A percentile compares a stretch with the other conserved stretches of the same genome.
Evolutionary conservation across 108 stramenopile species (phyloP).

Genomic region (Mediolabrus comicus): DNA sequence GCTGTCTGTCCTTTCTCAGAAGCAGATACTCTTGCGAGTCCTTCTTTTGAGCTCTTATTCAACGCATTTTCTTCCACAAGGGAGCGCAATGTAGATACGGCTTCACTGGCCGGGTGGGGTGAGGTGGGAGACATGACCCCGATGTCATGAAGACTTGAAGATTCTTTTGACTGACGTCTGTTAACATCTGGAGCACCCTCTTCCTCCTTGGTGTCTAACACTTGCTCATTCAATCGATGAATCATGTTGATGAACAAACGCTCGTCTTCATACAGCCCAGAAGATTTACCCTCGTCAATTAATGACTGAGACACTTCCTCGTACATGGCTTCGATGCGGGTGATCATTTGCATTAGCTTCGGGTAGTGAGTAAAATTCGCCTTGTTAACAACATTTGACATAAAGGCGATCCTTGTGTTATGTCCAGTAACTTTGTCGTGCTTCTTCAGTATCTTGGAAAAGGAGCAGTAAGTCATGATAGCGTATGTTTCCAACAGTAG

Average conservation of each 20-base stretch:
- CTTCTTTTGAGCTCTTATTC: constrained; percentile 37
- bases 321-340: constrained; percentile 61
- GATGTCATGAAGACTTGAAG: background rate
- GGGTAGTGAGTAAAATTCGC: constrained; percentile 86
- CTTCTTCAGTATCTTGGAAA: constrained; percentile 98
- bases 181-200: constrained; percentile 50
- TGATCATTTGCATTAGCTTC: constrained; percentile 69
- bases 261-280: constrained; percentile 80
- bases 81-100: constrained; percentile 44
- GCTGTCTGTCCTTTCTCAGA: constrained; percentile 3
- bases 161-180: constrained; percentile 2
- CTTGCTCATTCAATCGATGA: constrained; percentile 80
- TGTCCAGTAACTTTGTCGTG: constrained; percentile 97
- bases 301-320: constrained; percentile 72
- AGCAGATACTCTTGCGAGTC: constrained; percentile 20
- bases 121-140: constrained; percentile 8
- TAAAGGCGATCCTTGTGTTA: constrained; percentile 75
- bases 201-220: constrained; percentile 54
- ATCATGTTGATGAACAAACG: constrained; percentile 89
- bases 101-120: constrained; percentile 12
- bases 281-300: constrained; percentile 67
- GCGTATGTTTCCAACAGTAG: constrained; percentile 96
- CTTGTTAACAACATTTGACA: constrained; percentile 85
- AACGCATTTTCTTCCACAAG: constrained; percentile 66
- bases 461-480: constrained; percentile 98